phyloP scores from a whole-genome alignment of 2,329 filamentous ascomycete species.

The Sphaceloma murrayae region DNA sequence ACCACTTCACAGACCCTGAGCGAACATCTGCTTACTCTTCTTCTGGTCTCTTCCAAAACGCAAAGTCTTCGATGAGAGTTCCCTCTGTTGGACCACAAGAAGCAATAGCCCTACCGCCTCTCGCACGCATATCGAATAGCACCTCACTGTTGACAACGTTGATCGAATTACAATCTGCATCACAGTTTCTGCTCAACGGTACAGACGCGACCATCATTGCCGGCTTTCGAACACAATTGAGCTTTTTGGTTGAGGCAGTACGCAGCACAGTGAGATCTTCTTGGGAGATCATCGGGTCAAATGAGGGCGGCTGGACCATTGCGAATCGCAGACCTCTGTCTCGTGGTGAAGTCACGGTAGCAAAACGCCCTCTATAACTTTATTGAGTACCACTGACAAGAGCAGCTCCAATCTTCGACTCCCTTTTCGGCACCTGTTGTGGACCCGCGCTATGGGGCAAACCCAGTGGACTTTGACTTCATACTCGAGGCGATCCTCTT shows the following conservation, averaged over 20 bases:
- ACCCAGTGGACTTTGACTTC: constrained; percentile 32
- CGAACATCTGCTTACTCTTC: constrained; percentile 6
- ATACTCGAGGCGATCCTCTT: constrained; percentile 25
- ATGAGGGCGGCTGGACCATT: constrained; percentile 26
- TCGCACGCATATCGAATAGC: constrained; percentile 21
- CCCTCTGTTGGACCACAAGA: constrained; percentile 20
- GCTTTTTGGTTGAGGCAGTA: constrained; percentile 22
- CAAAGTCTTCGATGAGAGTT: background rate
- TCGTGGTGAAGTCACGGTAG: constrained; percentile 32
- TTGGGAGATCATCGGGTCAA: constrained; percentile 27
- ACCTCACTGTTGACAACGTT: constrained; percentile 19
- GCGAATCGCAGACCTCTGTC: constrained; percentile 37
- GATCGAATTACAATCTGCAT: constrained; percentile 20
- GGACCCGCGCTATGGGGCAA: constrained; percentile 38
- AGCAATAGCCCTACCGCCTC: constrained; percentile 26
- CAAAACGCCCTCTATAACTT: background rate
- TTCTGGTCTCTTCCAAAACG: background rate
- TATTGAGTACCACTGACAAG: background rate
- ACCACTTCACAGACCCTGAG: constrained; percentile 16
- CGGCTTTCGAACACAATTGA: constrained; percentile 23
- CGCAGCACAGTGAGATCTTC: constrained; percentile 22
- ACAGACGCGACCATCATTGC: constrained; percentile 21
- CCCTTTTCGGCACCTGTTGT: constrained; percentile 34
- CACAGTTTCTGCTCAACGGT: constrained; percentile 20
- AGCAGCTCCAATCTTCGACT: constrained; percentile 31